Evolutionary conservation across 2,329 filamentous ascomycete species (phyloP).

Genomic region (Aspergillus ochraceoroseus): DNA sequence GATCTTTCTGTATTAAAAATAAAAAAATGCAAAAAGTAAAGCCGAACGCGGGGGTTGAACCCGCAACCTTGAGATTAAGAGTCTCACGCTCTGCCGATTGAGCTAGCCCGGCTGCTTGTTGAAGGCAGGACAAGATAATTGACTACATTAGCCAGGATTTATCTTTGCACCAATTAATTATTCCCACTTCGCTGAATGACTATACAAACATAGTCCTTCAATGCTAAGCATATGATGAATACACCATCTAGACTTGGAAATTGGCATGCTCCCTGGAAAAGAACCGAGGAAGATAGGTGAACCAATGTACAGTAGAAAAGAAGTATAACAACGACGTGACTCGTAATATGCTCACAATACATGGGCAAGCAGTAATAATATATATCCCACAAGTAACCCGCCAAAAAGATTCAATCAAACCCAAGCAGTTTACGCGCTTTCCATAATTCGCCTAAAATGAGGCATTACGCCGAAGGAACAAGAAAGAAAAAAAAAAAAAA

Average conservation of each 20-base stretch:
- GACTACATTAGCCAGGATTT: not conserved
- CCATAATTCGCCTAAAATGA: conserved; percentile 3
- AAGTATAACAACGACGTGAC: no score
- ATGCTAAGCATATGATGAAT: not conserved
- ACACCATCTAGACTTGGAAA: no score
- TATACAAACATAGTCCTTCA: no score
- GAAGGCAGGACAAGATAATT: not conserved
- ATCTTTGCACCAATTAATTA: no score
- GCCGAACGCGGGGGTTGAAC: conserved; percentile 44
- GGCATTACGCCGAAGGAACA: not conserved
- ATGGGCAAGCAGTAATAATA: no score
- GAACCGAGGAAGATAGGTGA: no score
- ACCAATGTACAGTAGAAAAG: no score
- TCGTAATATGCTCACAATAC: no score
- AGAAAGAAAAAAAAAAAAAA: not conserved
- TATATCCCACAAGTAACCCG: no score
- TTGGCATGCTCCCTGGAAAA: no score
- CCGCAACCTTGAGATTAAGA: conserved; percentile 46
- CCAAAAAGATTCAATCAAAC: no score
- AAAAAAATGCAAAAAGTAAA: conserved; percentile 20
- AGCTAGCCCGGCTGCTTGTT: conserved; percentile 44
- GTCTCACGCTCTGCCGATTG: conserved; percentile 50
- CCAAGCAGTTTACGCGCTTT: conserved; percentile 1
- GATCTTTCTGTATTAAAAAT: not conserved
- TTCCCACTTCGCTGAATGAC: no score